Base-by-base conservation (phyloP, 192 early-diverging fungal species). In the Podochytrium sp. region DNA sequence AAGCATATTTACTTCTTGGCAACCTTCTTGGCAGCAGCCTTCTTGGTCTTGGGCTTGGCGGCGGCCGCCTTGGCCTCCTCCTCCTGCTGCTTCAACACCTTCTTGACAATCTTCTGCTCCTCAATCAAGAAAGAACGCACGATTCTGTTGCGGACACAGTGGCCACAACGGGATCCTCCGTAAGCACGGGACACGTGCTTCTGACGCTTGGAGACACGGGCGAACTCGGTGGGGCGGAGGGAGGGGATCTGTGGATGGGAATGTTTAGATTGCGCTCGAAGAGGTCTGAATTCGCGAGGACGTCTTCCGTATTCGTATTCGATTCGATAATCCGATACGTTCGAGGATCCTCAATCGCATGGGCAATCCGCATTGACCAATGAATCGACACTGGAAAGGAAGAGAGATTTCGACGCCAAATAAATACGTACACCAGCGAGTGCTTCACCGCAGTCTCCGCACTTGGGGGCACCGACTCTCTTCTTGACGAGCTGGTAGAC, bases 101-200 rank as follows among this genome's bases (percentile, higher is more conserved):
- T 94, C 94, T 98, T 98, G 85, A 98, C 96, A 78, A 98, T 97
- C 94, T 98, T 98, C 91, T 98, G 97, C 90, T 98, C 97, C 88
- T 98, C 97, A 76, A 98, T 94, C 81, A 98, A 89, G 91, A 98
- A 98, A 74, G 97, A 94, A 75, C 97, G 95, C 66, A 98, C 92
- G 84, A 98, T 96, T 78, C 96, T 88, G 85, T 85, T 80, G 73
- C 92, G 86, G 14, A 93, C 92, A 86, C 97, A 98, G 81, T 83
- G 81, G 76, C 85, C 89, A 86, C 96, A 99, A 73, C 96, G 94
- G 78, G 91, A 93, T 70, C 97, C 97, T 86, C 97, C 97, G 83
- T 99, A 99, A 56, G 96, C 92, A 78, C 97, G 94, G 81, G 85
- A 89, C 72, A 99, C 95, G 81, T 79, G 81, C 93, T 97, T 97